These are phyloP conservation scores for Talaromyces sp. DNA, from an alignment of 2,329 filamentous ascomycete genomes.

Conservation along the genomic window DNA sequence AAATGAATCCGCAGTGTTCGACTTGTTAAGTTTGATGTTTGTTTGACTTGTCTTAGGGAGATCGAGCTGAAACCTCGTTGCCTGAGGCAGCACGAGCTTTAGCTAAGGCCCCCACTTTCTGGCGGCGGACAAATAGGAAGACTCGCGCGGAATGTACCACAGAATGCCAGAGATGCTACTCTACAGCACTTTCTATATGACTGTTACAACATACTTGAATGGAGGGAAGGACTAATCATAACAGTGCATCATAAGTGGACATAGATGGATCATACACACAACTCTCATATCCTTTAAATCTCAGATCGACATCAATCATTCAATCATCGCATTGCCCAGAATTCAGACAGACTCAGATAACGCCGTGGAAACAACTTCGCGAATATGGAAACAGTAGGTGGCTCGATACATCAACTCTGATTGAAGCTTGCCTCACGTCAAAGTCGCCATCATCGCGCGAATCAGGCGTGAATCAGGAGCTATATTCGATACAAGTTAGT, in stretches of 20 bases:
- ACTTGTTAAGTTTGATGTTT: background rate
- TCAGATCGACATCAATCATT: background rate
- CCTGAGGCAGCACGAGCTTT: constrained; percentile 10
- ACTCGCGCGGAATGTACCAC: background rate
- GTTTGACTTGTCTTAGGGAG: background rate
- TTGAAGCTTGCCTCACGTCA: constrained; percentile 48
- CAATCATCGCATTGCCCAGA: background rate
- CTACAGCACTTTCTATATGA: background rate
- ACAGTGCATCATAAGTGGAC: background rate
- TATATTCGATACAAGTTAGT: constrained; percentile 29
- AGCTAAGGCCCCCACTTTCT: background rate
- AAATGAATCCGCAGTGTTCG: background rate
- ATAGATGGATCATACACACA: background rate
- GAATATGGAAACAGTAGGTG: background rate
- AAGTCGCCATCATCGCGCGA: constrained; percentile 64
- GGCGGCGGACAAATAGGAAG: too few species aligned
- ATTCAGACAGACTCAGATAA: background rate
- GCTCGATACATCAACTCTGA: background rate
- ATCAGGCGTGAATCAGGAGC: constrained; percentile 60
- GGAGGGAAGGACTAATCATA: background rate
- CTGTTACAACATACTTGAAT: background rate
- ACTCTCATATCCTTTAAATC: background rate
- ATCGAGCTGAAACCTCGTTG: constrained; percentile 12
- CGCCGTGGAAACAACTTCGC: constrained; percentile 3
- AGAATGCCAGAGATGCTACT: background rate